These are phyloP conservation scores for Colletotrichum chlorophyti DNA, from an alignment of 2,329 filamentous ascomycete species.

Conservation along the genomic window DNA sequence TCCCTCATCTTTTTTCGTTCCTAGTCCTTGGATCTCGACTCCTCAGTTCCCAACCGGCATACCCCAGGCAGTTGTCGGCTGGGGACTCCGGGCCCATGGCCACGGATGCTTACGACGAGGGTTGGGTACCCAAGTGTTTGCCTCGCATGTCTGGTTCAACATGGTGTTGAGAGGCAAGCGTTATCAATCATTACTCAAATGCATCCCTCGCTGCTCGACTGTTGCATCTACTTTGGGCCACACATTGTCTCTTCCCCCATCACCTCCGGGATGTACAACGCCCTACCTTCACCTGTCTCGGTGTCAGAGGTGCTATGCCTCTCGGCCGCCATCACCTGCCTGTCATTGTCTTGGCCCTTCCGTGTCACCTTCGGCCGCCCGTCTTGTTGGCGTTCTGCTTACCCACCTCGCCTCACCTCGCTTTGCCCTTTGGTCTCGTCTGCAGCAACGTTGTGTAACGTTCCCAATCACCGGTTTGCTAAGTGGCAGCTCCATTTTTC, in stretches of 20 bases:
- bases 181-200: neutral
- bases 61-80: neutral
- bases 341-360: conserved; percentile 23
- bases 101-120: conserved; percentile 3
- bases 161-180: neutral
- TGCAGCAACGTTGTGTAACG: conserved; percentile 25
- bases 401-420: conserved; percentile 13
- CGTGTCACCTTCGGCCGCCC: conserved; percentile 21
- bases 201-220: neutral
- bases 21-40: too few species aligned
- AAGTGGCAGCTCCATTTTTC: conserved; percentile 10
- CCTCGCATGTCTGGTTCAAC: neutral
- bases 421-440: too few species aligned
- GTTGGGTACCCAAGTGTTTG: neutral
- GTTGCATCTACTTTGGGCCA: too few species aligned
- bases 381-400: conserved; percentile 9
- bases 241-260: too few species aligned
- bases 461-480: conserved; percentile 9
- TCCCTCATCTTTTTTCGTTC: neutral
- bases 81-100: conserved; percentile 2
- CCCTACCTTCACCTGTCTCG: too few species aligned
- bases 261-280: too few species aligned
- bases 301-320: neutral
- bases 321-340: neutral
- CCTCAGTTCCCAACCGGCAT: neutral